phyloP scores from a whole-genome alignment of 805 yeast genomes.

The Torulaspora franciscae region DNA sequence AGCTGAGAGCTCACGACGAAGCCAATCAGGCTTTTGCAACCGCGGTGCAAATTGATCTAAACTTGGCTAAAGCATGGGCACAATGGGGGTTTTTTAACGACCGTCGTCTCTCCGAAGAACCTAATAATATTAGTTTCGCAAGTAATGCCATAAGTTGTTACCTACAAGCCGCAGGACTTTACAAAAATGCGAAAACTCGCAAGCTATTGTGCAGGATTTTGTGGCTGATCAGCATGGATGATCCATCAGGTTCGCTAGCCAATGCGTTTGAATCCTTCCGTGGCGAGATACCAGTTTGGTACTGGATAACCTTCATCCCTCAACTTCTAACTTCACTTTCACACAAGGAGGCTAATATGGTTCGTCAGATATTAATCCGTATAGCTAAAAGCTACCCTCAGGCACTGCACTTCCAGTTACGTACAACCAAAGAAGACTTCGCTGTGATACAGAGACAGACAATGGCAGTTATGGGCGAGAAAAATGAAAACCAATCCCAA shows the following conservation, averaged over 20 bases:
- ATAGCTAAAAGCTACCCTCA: slow-evolving; percentile 97
- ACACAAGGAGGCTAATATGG: slow-evolving; percentile 84
- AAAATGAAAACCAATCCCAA: slow-evolving; percentile 19
- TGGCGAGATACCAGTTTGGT: slow-evolving; percentile 98
- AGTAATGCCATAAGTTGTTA: slow-evolving; percentile 94
- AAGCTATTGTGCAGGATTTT: slow-evolving; percentile 80
- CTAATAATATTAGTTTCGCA: slow-evolving; percentile 75
- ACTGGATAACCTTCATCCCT: slow-evolving; percentile 96
- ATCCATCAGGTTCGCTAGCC: slow-evolving; percentile 70
- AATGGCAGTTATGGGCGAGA: slow-evolving; percentile 41
- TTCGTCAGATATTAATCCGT: slow-evolving; percentile 78
- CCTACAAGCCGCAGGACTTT: slow-evolving; percentile 94
- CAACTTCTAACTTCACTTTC: slow-evolving; percentile 86
- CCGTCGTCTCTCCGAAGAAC: slow-evolving; percentile 75
- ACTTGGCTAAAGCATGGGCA: slow-evolving; percentile 97
- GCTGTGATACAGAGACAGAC: slow-evolving; percentile 80
- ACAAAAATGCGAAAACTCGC: slow-evolving; percentile 87
- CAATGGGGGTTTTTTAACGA: slow-evolving; percentile 99
- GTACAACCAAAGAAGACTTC: slow-evolving; percentile 93
- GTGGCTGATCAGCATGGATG: slow-evolving; percentile 92
- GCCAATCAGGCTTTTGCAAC: slow-evolving; percentile 98
- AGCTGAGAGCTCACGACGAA: slow-evolving; percentile 82
- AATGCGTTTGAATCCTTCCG: slow-evolving; percentile 86
- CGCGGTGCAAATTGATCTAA: slow-evolving; percentile 92
- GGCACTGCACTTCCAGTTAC: slow-evolving; percentile 89